phyloP scores from a whole-genome alignment of 2,329 filamentous ascomycete species.

The Gnomoniopsis smithogilvyi region DNA sequence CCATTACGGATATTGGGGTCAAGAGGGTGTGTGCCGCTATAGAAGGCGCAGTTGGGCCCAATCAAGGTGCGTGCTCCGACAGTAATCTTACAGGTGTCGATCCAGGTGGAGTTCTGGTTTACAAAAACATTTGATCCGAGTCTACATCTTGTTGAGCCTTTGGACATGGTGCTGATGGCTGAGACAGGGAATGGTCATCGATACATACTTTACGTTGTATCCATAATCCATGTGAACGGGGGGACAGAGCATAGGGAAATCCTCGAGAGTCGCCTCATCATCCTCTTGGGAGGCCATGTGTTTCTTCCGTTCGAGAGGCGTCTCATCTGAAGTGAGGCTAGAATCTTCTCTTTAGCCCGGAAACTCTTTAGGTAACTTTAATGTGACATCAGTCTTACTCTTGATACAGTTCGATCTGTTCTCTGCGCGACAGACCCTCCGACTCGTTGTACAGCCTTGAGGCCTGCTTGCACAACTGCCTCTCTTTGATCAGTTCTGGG shows the following conservation, averaged over 20 bases:
- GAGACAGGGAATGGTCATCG: not conserved
- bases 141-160: constrained; percentile 26
- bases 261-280: constrained; percentile 61
- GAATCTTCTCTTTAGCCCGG: not conserved
- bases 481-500: constrained; percentile 61
- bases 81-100: constrained; percentile 73
- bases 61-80: constrained; percentile 76
- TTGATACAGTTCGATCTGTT: constrained; percentile 65
- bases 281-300: constrained; percentile 48
- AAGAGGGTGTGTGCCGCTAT: constrained; percentile 71
- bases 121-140: constrained; percentile 71
- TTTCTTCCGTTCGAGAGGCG: constrained; percentile 58
- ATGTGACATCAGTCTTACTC: constrained; percentile 45
- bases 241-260: constrained; percentile 66
- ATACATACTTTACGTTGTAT: constrained; percentile 59
- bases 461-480: constrained; percentile 60
- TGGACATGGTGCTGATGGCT: not conserved
- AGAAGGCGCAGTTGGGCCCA: constrained; percentile 76
- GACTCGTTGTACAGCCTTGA: constrained; percentile 62
- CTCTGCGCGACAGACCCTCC: constrained; percentile 57
- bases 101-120: constrained; percentile 69
- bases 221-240: constrained; percentile 77
- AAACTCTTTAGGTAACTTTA: not conserved
- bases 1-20: constrained; percentile 74
- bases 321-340: constrained; percentile 61